A percentile compares a stretch with the other conserved stretches of the same genome.
Evolutionary conservation across 306 rosid species (phyloP).

Genomic region (Prinsepia uniflora): DNA sequence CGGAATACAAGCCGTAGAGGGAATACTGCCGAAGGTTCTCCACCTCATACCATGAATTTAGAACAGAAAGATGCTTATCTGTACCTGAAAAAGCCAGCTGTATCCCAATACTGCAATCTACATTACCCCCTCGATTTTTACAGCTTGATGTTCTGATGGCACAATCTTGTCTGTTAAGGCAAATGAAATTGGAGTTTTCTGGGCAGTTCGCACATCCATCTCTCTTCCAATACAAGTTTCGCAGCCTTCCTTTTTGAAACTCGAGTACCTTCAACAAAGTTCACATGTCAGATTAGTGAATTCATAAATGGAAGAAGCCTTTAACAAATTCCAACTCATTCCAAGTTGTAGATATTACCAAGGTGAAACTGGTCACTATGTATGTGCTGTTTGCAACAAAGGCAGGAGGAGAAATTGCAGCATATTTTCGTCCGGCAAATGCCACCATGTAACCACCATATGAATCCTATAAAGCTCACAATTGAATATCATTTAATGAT

Average conservation of each 20-base stretch:
- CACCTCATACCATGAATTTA: slow-evolving; percentile 74
- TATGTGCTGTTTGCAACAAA: slow-evolving; percentile 57
- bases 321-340: background rate
- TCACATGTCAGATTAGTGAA: slow-evolving; percentile 6
- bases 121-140: slow-evolving; percentile 55
- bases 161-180: slow-evolving; percentile 70
- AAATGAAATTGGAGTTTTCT: slow-evolving; percentile 48
- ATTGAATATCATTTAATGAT: background rate
- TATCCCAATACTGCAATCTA: slow-evolving; percentile 67
- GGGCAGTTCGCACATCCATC: slow-evolving; percentile 61
- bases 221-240: slow-evolving; percentile 64
- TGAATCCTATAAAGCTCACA: slow-evolving; percentile 35
- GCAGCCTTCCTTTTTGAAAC: slow-evolving; percentile 71
- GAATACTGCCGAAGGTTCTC: slow-evolving; percentile 62
- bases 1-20: slow-evolving; percentile 59
- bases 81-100: slow-evolving; percentile 69
- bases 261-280: slow-evolving; percentile 55
- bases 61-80: slow-evolving; percentile 58
- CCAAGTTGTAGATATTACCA: slow-evolving; percentile 38
- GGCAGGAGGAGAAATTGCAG: slow-evolving; percentile 60
- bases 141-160: slow-evolving; percentile 55
- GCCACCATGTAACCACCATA: slow-evolving; percentile 75
- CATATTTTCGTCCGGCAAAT: slow-evolving; percentile 62
- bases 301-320: background rate
- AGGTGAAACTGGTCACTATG: slow-evolving; percentile 58